Conservation (phyloP, 805 yeast genomes). For the Candida multigemmis region DNA sequence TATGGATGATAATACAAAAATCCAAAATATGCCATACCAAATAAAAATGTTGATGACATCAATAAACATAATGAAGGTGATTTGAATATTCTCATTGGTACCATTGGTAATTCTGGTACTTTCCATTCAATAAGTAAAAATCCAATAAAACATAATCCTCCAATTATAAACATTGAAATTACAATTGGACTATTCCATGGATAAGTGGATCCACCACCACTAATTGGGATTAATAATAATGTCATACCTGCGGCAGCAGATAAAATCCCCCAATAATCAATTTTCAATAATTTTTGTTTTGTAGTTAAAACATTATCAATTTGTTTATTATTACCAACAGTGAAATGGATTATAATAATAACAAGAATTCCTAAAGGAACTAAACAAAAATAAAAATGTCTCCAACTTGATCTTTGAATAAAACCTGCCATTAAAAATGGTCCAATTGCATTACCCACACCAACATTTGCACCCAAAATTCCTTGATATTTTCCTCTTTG, state of each 20-base stretch:
- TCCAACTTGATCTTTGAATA: constrained; percentile 38
- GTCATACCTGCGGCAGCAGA: constrained; percentile 40
- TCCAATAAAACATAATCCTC: constrained; percentile 20
- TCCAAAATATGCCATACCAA: constrained; percentile 42
- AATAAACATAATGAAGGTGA: constrained; percentile 23
- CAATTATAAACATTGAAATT: constrained; percentile 24
- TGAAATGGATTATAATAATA: constrained; percentile 16
- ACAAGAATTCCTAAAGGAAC: constrained; percentile 32
- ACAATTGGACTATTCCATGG: constrained; percentile 41
- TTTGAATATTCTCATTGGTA: constrained; percentile 40
- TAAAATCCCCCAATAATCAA: constrained; percentile 47
- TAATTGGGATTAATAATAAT: constrained; percentile 44
- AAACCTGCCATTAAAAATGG: constrained; percentile 49
- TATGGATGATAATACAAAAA: constrained; percentile 36
- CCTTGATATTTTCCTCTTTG: constrained; percentile 54
- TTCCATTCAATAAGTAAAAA: constrained; percentile 46
- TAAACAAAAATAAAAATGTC: constrained; percentile 41
- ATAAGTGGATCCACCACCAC: constrained; percentile 54
- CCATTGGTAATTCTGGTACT: constrained; percentile 42
- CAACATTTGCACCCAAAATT: constrained; percentile 41
- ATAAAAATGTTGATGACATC: constrained; percentile 28
- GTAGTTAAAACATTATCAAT: constrained; percentile 17
- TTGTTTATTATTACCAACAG: constrained; percentile 26
- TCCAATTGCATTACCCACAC: constrained; percentile 45
- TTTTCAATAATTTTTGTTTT: constrained; percentile 30